Conservation (phyloP, 495 filamentous ascomycete genomes). For the Podospora conica region DNA sequence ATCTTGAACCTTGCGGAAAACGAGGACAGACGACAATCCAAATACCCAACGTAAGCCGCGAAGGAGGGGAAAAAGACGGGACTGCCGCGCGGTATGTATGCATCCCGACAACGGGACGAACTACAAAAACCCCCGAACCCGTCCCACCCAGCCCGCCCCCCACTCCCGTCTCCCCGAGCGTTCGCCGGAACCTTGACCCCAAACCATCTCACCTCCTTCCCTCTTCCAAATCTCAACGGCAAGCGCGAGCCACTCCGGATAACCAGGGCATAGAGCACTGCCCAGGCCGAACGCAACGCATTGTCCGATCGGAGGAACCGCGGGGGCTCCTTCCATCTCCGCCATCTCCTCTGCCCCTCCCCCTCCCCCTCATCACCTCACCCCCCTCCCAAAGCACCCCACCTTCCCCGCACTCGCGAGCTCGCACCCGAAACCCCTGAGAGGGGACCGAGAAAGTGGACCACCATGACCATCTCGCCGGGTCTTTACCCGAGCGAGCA, state of each 20-base stretch:
- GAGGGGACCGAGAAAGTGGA: not conserved
- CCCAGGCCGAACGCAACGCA: not conserved
- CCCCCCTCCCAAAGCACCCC: not conserved
- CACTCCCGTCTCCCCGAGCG: not conserved
- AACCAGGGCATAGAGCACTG: not conserved
- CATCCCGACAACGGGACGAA: not conserved
- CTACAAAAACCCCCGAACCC: constrained; percentile 3
- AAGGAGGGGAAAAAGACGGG: not conserved
- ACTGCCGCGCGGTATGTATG: not conserved
- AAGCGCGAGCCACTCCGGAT: not conserved
- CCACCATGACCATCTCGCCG: not conserved
- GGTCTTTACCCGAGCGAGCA: not conserved
- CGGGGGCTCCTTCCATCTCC: not conserved
- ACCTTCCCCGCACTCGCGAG: not conserved
- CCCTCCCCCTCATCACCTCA: not conserved
- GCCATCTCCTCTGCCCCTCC: not conserved
- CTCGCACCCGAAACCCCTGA: not conserved
- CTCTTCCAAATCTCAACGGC: not conserved
- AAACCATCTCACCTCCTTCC: not conserved
- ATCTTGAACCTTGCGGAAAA: not conserved
- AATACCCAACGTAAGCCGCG: too few species aligned
- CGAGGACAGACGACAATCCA: not conserved
- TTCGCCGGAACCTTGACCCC: not conserved
- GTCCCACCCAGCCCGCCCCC: not conserved
- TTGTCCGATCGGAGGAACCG: too few species aligned